Percentiles rank a stretch among this genome's conserved stretches.
phyloP scores from a whole-genome alignment of 768 basidiomycete genomes.

The Mycena galopus region DNA sequence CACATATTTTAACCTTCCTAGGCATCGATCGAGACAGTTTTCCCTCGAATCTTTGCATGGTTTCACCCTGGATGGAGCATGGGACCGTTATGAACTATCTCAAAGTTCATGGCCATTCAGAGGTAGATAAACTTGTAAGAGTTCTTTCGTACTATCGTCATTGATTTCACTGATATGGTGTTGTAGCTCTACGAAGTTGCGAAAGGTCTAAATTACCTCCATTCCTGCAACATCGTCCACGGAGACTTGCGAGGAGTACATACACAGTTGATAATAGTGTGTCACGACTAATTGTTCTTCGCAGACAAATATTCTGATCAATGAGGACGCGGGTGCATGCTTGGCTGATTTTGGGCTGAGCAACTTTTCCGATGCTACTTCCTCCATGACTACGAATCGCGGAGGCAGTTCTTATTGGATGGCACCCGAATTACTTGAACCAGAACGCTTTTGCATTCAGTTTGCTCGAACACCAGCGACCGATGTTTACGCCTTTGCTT shows the following conservation, averaged over 20 bases:
- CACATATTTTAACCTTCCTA: constrained; percentile 45
- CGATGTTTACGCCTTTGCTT: constrained; percentile 51
- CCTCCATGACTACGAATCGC: constrained; percentile 41
- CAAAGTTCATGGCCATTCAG: constrained; percentile 31
- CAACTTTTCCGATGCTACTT: constrained; percentile 45
- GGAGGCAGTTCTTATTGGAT: constrained; percentile 51
- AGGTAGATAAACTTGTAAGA: constrained; percentile 37
- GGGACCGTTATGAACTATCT: constrained; percentile 42
- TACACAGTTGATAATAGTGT: not conserved
- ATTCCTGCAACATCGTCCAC: constrained; percentile 37
- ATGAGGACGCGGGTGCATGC: constrained; percentile 46
- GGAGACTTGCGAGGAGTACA: constrained; percentile 39
- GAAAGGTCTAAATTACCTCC: constrained; percentile 40
- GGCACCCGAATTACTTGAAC: constrained; percentile 48
- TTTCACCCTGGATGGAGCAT: constrained; percentile 47
- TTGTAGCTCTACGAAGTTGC: constrained; percentile 31
- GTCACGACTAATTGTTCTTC: not conserved
- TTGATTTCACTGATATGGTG: not conserved
- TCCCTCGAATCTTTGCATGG: constrained; percentile 41
- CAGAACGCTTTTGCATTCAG: constrained; percentile 41
- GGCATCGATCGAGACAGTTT: constrained; percentile 44
- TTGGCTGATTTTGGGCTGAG: constrained; percentile 52
- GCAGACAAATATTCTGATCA: constrained; percentile 48
- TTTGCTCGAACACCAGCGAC: constrained; percentile 43
- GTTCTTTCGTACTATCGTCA: not conserved